Conservation (phyloP, 2,329 filamentous ascomycete genomes). For the Onygena corvina region DNA sequence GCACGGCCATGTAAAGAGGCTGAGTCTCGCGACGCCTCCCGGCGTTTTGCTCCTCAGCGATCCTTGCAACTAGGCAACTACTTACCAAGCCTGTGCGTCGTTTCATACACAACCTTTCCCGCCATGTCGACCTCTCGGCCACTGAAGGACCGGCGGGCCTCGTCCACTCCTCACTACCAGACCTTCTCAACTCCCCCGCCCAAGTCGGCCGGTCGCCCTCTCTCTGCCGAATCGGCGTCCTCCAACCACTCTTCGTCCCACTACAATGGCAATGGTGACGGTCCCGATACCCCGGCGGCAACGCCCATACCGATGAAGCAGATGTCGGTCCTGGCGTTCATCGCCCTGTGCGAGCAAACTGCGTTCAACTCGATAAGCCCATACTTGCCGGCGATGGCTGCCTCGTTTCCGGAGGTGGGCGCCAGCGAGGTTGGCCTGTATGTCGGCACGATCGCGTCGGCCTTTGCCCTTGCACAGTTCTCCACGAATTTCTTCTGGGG, state of each 20-base stretch:
- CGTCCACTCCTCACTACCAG: conserved; percentile 34
- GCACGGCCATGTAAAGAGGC: conserved; percentile 1
- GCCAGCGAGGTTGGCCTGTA: conserved; percentile 65
- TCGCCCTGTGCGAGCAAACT: conserved; percentile 88
- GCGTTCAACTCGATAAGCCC: conserved; percentile 93
- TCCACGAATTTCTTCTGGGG: conserved; percentile 88
- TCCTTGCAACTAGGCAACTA: background rate
- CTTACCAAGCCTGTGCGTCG: background rate
- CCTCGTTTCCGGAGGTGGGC: conserved; percentile 69
- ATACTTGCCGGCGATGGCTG: conserved; percentile 87
- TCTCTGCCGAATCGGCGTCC: conserved; percentile 32
- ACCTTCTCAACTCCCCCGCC: conserved; percentile 38
- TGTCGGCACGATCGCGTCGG: conserved; percentile 77
- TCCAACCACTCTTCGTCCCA: conserved; percentile 19
- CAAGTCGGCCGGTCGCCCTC: conserved; percentile 36
- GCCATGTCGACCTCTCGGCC: background rate
- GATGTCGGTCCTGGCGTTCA: conserved; percentile 70
- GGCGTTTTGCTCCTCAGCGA: conserved; percentile 1
- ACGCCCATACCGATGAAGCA: conserved; percentile 74
- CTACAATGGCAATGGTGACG: background rate
- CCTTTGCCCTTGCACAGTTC: conserved; percentile 86
- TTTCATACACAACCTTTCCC: background rate
- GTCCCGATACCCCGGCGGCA: conserved; percentile 19
- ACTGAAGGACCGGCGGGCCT: conserved; percentile 9
- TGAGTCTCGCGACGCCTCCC: background rate